Evolutionary conservation across 169 alveolate genomes (phyloP), one percentile per base, ranked within the genome.

Genomic region (Toxoplasma gondii): DNA sequence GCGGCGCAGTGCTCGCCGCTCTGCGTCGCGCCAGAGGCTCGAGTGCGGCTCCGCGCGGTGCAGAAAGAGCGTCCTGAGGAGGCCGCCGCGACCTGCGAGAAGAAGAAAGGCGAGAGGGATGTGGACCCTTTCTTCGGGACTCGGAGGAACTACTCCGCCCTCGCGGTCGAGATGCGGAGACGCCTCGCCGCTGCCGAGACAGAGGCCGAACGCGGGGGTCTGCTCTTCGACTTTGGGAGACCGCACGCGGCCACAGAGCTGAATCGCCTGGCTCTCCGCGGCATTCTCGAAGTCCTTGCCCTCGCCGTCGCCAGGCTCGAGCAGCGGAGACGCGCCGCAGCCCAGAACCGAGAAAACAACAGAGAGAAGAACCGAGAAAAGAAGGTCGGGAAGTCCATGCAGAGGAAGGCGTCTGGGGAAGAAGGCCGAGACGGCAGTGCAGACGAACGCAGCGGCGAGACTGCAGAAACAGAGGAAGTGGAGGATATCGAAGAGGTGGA

Each of bases 211-310:
- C 5, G 84, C 84, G 27, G 84, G 45, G 44, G 43, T 16, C 9
- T 7, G 24, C 39, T 31, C 29, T 64, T 64, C n/a, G 74, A 64
- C 74, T 27, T 27, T 31, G 7, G n/a, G 24, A 16, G 74, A 4
- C 44, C n/a, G 38, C 12, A 38, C 38, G 31, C 31, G 7, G n/a
- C 5, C 74, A 64, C 90, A 24, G 90, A 36, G 31, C 9, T 82
- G 41, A 82, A 44, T 41, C 90, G 64, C 54, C 58, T 82, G 24
- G 90, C 90, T 22, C 41, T 82, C 24, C n/a, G 64, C n/a, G 90
- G 53, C 67, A 34, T 82, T 7, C 29, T 82, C 69, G 39, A 41
- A 12, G 64, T 82, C 41, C 69, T 82, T 24, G 17, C 67, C 34
- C 12, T 27, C n/a, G 9, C 67, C 38, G 90, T 67, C n/a, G 41